Conservation (phyloP, 257 asterid genomes). For the Marsdenia floribunda region DNA sequence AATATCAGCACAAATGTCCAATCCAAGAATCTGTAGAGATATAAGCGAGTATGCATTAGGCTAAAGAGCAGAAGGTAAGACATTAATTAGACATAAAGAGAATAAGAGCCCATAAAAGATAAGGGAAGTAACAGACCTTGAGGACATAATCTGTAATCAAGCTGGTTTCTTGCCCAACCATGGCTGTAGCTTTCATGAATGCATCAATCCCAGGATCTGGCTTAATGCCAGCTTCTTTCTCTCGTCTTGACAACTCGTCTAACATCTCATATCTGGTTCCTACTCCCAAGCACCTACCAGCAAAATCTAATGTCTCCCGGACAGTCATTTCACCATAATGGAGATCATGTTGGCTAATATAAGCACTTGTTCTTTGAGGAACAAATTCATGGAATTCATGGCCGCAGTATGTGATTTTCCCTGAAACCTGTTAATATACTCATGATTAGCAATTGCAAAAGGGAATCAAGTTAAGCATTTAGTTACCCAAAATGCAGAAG, state of each 20-base stretch:
- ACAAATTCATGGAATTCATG: constrained; percentile 74
- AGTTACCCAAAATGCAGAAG: background rate
- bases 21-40: constrained; percentile 67
- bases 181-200: constrained; percentile 74
- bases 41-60: background rate
- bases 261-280: constrained; percentile 81
- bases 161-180: constrained; percentile 73
- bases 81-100: background rate
- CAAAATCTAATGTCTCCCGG: constrained; percentile 82
- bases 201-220: constrained; percentile 74
- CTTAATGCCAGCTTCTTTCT: constrained; percentile 47
- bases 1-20: constrained; percentile 83
- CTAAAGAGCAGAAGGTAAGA: background rate
- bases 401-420: constrained; percentile 77
- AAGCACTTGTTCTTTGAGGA: constrained; percentile 85
- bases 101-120: background rate
- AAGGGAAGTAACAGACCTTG: constrained; percentile 42
- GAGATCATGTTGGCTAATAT: constrained; percentile 87
- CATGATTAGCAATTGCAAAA: background rate
- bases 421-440: constrained; percentile 41
- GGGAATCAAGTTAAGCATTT: background rate
- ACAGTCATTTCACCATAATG: constrained; percentile 94
- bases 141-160: constrained; percentile 78
- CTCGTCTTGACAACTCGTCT: constrained; percentile 56
- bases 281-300: constrained; percentile 88